Evolutionary conservation across 352 stramenopile species (phyloP).

Genomic region (Thraustochytrium sp.): DNA sequence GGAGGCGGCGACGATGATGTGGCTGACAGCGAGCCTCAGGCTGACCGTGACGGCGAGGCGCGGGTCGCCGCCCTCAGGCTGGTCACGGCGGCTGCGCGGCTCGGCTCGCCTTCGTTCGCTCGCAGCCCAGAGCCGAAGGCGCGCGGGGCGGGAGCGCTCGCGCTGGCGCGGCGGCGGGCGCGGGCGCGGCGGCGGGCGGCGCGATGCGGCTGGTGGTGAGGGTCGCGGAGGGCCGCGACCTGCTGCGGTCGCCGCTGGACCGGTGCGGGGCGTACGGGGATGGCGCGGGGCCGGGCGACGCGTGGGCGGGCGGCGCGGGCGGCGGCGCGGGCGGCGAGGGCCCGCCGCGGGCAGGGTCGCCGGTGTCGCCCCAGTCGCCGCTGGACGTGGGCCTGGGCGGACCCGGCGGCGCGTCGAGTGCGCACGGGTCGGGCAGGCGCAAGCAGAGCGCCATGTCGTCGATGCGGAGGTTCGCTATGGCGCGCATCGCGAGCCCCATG

Average conservation of each 20-base stretch:
- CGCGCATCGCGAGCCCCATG: background rate
- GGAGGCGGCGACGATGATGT: no score
- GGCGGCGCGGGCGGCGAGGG: background rate
- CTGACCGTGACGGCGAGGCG: no score
- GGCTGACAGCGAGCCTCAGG: no score
- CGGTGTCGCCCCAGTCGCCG: background rate
- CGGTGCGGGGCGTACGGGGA: background rate
- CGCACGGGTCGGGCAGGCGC: background rate
- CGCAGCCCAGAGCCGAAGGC: no score
- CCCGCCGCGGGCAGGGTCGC: background rate
- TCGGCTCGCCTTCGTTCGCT: no score
- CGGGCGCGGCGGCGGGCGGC: no score
- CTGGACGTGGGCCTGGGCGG: background rate
- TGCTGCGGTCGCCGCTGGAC: slow-evolving; percentile 10
- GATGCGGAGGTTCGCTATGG: background rate
- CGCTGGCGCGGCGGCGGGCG: no score
- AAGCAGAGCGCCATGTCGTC: background rate
- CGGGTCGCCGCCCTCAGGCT: no score
- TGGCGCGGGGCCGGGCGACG: no score
- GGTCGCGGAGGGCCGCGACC: slow-evolving; percentile 1
- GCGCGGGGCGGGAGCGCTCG: no score
- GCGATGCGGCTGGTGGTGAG: slow-evolving; percentile 19
- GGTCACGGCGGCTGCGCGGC: no score
- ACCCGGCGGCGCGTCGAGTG: background rate
- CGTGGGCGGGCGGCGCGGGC: background rate